Evolutionary conservation across 441 rosid species (phyloP), one percentile per base, ranked within the genome.

Genomic region (Jatropha podagrica): DNA sequence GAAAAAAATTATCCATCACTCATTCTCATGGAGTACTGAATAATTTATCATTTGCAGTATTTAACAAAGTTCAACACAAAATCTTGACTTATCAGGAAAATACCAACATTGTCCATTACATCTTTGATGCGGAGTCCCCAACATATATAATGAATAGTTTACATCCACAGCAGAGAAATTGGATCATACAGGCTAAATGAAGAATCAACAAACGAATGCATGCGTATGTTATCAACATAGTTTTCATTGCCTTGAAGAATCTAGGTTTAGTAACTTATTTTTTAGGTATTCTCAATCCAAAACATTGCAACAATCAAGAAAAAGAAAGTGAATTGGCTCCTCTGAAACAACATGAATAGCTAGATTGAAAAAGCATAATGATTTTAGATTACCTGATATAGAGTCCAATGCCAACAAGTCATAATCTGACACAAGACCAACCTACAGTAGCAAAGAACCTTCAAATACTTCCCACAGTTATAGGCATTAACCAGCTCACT

Each of bases 321-420:
- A 42, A 0, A n/a, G 12, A 41, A 20, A 63, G 23, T n/a, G 61
- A 65, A 18, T 49, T 49, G 62, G 20, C 15, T 69, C 32, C 40
- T 44, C 68, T 6, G 20, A 81, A 69, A 10, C 41, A 65, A 65
- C 12, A 72, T 23, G 23, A 68, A 49, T 44, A 46, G 62, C 65
- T 40, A 69, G 72, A 37, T 51, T 58, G 75, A 71, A 73, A 79
- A 72, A 69, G 63, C 63, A 42, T 17, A 51, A 71, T 55, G 27
- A 65, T 64, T 72, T 65, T 7, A 60, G 65, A 61, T 77, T 87
- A 93, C 98, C 96, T 76, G 95, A 92, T 86, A 93, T 87, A 71
- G 98, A 93, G 85, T 95, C 99, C 92, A 95, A 80, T 40, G 95
- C 97, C 79, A 95, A 75, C 84, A 93, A 86, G 84, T 95, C 99